A percentile compares a stretch with the other conserved stretches of the same genome.
Evolutionary conservation across 164 flowering plant genomes (phyloP).

Genomic region (Liquidambar formosana): DNA sequence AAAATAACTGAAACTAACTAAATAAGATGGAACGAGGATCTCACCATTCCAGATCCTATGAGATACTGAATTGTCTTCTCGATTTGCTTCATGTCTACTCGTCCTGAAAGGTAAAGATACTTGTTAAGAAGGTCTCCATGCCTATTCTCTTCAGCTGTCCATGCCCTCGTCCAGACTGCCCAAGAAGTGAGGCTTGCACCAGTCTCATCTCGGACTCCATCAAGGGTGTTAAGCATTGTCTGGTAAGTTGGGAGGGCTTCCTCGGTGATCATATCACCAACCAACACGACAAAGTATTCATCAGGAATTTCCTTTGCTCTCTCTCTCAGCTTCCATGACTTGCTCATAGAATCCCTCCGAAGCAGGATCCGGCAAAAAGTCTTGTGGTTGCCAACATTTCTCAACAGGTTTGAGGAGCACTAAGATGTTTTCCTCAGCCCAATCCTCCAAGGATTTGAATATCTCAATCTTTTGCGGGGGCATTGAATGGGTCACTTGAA

Average conservation of each 20-base stretch:
- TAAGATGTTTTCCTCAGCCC: conserved; percentile 45
- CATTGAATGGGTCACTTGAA: conserved; percentile 31
- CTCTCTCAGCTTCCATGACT: conserved; percentile 39
- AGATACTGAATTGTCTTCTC: conserved; percentile 58
- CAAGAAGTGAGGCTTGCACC: conserved; percentile 52
- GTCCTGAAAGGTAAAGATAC: conserved; percentile 52
- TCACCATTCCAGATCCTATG: conserved; percentile 54
- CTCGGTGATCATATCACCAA: conserved; percentile 55
- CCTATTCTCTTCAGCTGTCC: conserved; percentile 61
- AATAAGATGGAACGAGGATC: background rate
- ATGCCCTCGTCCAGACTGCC: conserved; percentile 58
- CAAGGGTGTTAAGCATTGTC: conserved; percentile 50
- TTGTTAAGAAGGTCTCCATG: conserved; percentile 56
- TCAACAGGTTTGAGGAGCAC: conserved; percentile 51
- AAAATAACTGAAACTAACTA: background rate
- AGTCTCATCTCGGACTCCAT: conserved; percentile 54
- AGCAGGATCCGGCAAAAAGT: conserved; percentile 48
- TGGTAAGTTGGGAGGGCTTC: conserved; percentile 67
- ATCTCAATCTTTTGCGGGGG: conserved; percentile 36
- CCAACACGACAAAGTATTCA: conserved; percentile 46
- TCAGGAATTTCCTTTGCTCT: conserved; percentile 41
- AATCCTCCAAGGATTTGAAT: conserved; percentile 29
- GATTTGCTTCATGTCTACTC: conserved; percentile 55
- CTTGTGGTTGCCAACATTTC: conserved; percentile 55
- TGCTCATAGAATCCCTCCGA: conserved; percentile 50